Base-by-base conservation (phyloP, 139 green algal species). In the Micromonas pusilla region DNA sequence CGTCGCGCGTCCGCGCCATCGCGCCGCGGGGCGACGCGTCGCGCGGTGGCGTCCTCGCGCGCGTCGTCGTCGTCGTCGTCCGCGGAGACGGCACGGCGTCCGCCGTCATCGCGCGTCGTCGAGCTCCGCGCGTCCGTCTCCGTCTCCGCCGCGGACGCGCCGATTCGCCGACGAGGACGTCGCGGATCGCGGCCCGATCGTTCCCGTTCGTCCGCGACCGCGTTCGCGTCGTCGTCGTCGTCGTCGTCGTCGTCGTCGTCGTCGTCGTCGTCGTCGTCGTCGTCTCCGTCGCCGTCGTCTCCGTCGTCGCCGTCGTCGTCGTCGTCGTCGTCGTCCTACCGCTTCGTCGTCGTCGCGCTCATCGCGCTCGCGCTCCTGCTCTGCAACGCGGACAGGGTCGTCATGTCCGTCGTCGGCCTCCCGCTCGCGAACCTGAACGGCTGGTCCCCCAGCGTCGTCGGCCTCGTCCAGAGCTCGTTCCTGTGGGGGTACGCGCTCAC, bases 361-460 rank as follows among this genome's bases (percentile, higher is more conserved):
- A 26, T 82, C 60, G 73, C 76, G 45, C 26, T 84, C 28, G 76
- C 80, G 13, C 65, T 88, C 0, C 73, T 96, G 72, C 82, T 98
- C n/a, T 98, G 94, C 86, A 98, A 98, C 86, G 95, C 97, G 87
- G 94, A 98, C 85, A 85, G 93, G 32, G 96, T 97, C 62, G 96
- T 90, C 79, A 91, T 98, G 82, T 90, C 84, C 54, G 89, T 98
- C 0, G 94, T 93, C 76, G 94, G 98, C 80, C 60, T 98, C 37
- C 94, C 94, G 1, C 91, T 98, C 62, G 81, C 92, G 2, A 54
- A 80, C 19, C 88, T 93, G 80, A 90, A 97, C 79, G 93, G 89
- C 0, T 98, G 94, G 93, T 30, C 23, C 6, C 38, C 53, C 21
- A 25, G 28, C 28, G 57, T 28, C 9, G 1, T 78, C 82, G 93